These are phyloP conservation scores for Vaucheria bursata DNA, from an alignment of 352 stramenopile species.

Conservation along the genomic window DNA sequence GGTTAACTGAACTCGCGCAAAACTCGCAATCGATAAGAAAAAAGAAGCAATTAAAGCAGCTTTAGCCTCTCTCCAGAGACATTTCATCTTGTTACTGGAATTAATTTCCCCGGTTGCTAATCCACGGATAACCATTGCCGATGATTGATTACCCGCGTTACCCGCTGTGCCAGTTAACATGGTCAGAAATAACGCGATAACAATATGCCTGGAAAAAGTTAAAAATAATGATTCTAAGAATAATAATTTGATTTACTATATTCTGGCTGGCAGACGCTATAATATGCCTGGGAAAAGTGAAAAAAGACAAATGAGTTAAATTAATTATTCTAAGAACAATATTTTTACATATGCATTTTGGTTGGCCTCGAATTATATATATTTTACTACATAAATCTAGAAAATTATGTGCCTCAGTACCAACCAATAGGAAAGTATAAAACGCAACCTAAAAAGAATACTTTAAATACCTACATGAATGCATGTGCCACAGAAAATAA, in stretches of 20 bases:
- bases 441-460: too few relatives aligned
- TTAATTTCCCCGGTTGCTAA: conserved; percentile 52
- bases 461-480: too few relatives aligned
- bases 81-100: conserved; percentile 18
- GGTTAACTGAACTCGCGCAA: conserved; percentile 44
- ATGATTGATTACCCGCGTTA: conserved; percentile 52
- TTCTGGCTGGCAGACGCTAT: neutral
- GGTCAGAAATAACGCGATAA: conserved; percentile 52
- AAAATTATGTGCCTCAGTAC: too few relatives aligned
- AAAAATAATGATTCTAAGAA: too few relatives aligned
- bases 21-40: conserved; percentile 43
- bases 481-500: neutral
- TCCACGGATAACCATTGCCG: conserved; percentile 49
- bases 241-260: too few relatives aligned
- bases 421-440: too few relatives aligned
- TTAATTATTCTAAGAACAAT: too few relatives aligned
- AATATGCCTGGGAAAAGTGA: neutral
- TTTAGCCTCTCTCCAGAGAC: conserved; percentile 40
- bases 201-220: conserved; percentile 41
- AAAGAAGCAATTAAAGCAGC: conserved; percentile 22
- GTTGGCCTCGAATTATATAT: too few relatives aligned
- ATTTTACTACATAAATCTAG: too few relatives aligned
- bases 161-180: conserved; percentile 53
- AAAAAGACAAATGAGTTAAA: neutral
- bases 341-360: too few relatives aligned